A percentile compares a stretch with the other conserved stretches of the same genome.
phyloP scores from a whole-genome alignment of 192 early-diverging fungal species.

The Coemansia sp. region DNA sequence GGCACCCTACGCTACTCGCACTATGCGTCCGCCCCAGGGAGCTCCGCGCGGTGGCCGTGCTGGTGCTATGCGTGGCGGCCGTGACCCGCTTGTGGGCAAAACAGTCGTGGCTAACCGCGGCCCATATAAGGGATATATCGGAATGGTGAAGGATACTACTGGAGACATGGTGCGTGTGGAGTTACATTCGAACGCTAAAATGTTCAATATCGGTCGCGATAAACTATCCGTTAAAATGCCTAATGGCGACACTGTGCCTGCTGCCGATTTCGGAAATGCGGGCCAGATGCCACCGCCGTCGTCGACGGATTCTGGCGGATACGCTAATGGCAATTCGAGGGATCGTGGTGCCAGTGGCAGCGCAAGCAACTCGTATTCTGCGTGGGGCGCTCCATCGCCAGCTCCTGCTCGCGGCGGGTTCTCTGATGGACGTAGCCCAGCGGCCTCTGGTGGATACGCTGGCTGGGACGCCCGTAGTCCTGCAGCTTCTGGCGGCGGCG shows the following conservation, averaged over 20 bases:
- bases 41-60: slow-evolving; percentile 46
- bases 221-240: slow-evolving; percentile 71
- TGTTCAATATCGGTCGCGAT: slow-evolving; percentile 77
- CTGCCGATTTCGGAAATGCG: slow-evolving; percentile 20
- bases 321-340: slow-evolving; percentile 16
- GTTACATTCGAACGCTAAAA: slow-evolving; percentile 84
- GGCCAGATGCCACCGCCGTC: not conserved
- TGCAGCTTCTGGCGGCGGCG: slow-evolving; percentile 62
- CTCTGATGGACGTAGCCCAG: slow-evolving; percentile 16
- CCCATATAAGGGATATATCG: slow-evolving; percentile 96
- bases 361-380: slow-evolving; percentile 5
- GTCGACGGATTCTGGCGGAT: slow-evolving; percentile 9
- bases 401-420: slow-evolving; percentile 22
- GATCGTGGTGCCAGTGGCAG: not conserved
- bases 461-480: slow-evolving; percentile 17
- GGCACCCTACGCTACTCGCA: slow-evolving; percentile 49
- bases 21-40: slow-evolving; percentile 18
- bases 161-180: slow-evolving; percentile 80
- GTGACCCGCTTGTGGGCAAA: slow-evolving; percentile 62
- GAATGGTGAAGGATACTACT: slow-evolving; percentile 86
- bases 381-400: slow-evolving; percentile 24
- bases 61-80: slow-evolving; percentile 46
- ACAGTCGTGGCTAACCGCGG: slow-evolving; percentile 85
- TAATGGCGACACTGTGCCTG: slow-evolving; percentile 59
- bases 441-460: slow-evolving; percentile 16